These are phyloP conservation scores for Beta vulgaris DNA, from an alignment of 148 eudicot species.

Conservation along the genomic window DNA sequence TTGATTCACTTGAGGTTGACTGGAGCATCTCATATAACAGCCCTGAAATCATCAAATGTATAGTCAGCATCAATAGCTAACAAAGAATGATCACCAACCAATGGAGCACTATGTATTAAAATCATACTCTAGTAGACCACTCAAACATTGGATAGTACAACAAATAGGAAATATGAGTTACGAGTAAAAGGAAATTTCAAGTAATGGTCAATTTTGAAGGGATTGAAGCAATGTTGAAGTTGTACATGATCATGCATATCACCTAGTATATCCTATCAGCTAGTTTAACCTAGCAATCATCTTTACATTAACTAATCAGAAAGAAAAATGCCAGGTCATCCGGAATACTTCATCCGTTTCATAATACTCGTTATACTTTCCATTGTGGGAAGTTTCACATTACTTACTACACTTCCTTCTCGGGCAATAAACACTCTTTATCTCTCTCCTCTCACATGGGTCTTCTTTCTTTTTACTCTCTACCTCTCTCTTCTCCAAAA, in stretches of 20 bases:
- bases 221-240: not conserved
- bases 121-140: not conserved
- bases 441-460: too few species aligned
- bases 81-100: not conserved
- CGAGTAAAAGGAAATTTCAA: not conserved
- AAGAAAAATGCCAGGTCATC: too few species aligned
- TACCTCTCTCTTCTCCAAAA: too few species aligned
- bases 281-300: not conserved
- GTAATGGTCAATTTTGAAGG: not conserved
- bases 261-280: not conserved
- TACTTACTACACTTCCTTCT: too few species aligned
- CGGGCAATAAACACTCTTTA: too few species aligned
- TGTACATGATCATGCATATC: not conserved
- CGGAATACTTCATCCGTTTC: too few species aligned
- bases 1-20: conserved; percentile 58
- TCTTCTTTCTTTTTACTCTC: too few species aligned
- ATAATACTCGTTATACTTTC: too few species aligned
- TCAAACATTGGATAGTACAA: not conserved
- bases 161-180: not conserved
- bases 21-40: conserved; percentile 77
- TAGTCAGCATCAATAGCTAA: not conserved
- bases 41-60: conserved; percentile 43
- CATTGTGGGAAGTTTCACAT: too few species aligned
- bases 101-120: not conserved
- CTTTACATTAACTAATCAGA: too few species aligned